These are phyloP conservation scores for Scenedesmus sp. DNA, from an alignment of 163 green algal genomes.

Conservation along the genomic window DNA sequence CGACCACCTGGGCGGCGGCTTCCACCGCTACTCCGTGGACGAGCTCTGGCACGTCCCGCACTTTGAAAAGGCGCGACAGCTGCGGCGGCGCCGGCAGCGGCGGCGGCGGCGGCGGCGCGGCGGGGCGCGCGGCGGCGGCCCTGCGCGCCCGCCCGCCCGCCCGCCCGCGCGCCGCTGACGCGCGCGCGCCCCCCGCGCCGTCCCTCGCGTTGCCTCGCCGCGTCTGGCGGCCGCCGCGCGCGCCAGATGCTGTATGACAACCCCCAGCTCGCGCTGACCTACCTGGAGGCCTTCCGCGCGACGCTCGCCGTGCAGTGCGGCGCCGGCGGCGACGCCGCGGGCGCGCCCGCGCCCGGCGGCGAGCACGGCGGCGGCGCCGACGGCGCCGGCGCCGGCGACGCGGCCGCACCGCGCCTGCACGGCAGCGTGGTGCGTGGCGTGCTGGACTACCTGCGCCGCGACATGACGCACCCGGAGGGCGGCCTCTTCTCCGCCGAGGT, in stretches of 20 bases:
- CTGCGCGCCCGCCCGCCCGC: too few relatives aligned
- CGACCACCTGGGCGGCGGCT: conserved; percentile 83
- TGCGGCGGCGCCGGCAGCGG: too few relatives aligned
- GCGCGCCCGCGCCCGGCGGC: not conserved
- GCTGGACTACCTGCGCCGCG: conserved; percentile 85
- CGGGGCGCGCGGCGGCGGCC: too few relatives aligned
- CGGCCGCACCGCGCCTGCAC: conserved; percentile 9
- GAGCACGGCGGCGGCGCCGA: not conserved
- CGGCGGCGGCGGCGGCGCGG: too few relatives aligned
- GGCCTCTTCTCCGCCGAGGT: conserved; percentile 89
- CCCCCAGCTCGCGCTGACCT: conserved; percentile 79
- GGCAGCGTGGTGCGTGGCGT: conserved; percentile 67
- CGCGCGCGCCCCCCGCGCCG: too few relatives aligned
- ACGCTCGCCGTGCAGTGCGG: conserved; percentile 16
- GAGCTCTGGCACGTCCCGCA: conserved; percentile 89
- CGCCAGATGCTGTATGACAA: conserved; percentile 89
- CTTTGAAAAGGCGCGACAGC: conserved; percentile 96
- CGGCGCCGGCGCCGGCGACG: not conserved
- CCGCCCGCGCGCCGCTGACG: too few relatives aligned
- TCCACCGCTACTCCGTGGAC: conserved; percentile 89
- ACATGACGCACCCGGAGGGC: conserved; percentile 81
- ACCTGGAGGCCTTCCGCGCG: conserved; percentile 75
- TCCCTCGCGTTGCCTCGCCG: not conserved
- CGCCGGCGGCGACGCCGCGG: not conserved
- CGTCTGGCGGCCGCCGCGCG: too few relatives aligned